A percentile compares a stretch with the other conserved stretches of the same genome.
These are phyloP conservation scores for Prunus armeniaca DNA, from an alignment of 306 rosid species.

Conservation along the genomic window DNA sequence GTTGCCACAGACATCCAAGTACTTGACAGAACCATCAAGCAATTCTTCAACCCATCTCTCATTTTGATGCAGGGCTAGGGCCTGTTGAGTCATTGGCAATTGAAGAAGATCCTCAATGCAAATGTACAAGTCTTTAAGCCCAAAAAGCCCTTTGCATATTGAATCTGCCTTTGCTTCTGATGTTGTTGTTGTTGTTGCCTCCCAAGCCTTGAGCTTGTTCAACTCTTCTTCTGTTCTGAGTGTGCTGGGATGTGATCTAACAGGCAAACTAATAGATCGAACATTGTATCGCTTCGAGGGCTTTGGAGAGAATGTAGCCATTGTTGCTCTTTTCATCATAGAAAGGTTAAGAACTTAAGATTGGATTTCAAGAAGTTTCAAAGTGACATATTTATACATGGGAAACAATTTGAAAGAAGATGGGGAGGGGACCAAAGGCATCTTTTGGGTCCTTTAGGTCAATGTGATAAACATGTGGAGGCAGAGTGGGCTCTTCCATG, in stretches of 20 bases:
- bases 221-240: constrained; percentile 45
- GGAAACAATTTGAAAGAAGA: neutral
- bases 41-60: constrained; percentile 62
- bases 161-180: constrained; percentile 35
- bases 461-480: constrained; percentile 31
- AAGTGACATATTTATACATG: constrained; percentile 17
- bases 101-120: constrained; percentile 53
- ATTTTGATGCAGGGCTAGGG: constrained; percentile 42
- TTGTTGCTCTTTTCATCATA: constrained; percentile 33
- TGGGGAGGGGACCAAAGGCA: constrained; percentile 14
- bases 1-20: constrained; percentile 52
- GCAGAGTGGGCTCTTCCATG: constrained; percentile 27
- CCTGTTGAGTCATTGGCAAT: constrained; percentile 50
- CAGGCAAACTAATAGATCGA: constrained; percentile 67
- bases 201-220: constrained; percentile 49
- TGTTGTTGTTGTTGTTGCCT: neutral
- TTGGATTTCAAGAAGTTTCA: neutral
- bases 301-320: constrained; percentile 49
- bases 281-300: constrained; percentile 31
- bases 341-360: constrained; percentile 2
- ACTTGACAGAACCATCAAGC: constrained; percentile 47
- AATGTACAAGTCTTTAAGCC: constrained; percentile 43
- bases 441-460: constrained; percentile 20
- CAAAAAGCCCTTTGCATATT: constrained; percentile 36
- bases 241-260: constrained; percentile 76